Evolutionary conservation across 208 protist species (phyloP), one percentile per base, ranked within the genome.

Genomic region (Leishmania mexicana): DNA sequence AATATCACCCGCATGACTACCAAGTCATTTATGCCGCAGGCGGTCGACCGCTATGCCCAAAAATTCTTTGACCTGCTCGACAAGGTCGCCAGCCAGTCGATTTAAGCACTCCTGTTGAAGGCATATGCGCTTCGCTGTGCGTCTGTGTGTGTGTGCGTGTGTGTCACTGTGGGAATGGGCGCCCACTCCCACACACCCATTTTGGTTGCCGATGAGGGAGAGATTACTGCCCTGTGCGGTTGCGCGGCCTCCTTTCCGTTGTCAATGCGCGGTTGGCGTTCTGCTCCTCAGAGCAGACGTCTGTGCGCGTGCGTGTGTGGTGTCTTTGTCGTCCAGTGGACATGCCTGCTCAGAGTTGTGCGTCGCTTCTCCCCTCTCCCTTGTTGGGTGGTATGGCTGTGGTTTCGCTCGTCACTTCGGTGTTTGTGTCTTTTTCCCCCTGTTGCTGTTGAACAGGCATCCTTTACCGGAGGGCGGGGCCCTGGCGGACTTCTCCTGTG

Each of bases 1-100:
- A 95, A 94, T 68, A 31, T 94, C 3, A 87, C 86, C n/a, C 85
- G 83, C 74, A 83, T 81, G 80, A 87, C 79, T 47, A 72, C 77
- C 71, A 77, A 68, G 84, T 86, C 80, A 31, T 92, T 76, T 21
- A 83, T 88, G 85, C 93, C 93, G 31, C 51, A 83, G 8, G 74
- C 84, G 54, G 85, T 95, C 45, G 86, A 95, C 83, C 76, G 73
- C 45, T 88, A 87, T 74, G 68, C 92, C 38, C 89, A 95, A 82
- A 95, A 92, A 78, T 87, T 94, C 53, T 96, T 89, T 71, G 90
- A 95, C 68, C 72, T 89, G 15, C 75, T 97, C 13, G 76, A 86
- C 72, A 75, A 76, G 54, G 49, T 94, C 1, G 81, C 93, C 11
- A 67, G 86, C 70, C 83, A 87, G 72, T 57, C 80, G 13, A 45